phyloP scores from a whole-genome alignment of 2,329 filamentous ascomycete genomes.

The Dothistroma pini region DNA sequence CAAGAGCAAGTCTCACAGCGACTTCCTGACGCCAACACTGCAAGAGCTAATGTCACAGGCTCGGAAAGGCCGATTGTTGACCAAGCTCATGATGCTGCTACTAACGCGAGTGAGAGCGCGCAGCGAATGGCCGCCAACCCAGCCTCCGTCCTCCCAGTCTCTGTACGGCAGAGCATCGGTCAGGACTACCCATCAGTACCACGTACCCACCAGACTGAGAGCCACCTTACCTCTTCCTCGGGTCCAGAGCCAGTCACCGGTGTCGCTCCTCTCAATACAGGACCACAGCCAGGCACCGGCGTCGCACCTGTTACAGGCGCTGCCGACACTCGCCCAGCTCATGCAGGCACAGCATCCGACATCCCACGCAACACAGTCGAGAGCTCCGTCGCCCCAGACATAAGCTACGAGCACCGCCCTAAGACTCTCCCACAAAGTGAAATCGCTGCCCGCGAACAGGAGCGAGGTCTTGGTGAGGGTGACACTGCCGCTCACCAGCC shows the following conservation, averaged over 20 bases:
- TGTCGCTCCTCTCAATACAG: not conserved
- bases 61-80: not conserved
- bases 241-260: not conserved
- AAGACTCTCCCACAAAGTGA: constrained; percentile 10
- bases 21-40: not conserved
- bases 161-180: constrained; percentile 47
- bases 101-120: not conserved
- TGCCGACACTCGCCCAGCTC: not conserved
- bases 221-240: not conserved
- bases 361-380: constrained; percentile 1
- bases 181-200: constrained; percentile 14
- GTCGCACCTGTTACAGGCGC: not conserved
- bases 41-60: not conserved
- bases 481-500: not conserved
- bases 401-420: constrained; percentile 11
- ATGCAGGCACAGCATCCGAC: not conserved
- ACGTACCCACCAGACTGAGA: not conserved
- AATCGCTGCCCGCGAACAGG: constrained; percentile 1
- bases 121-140: not conserved
- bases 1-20: not conserved
- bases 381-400: not conserved
- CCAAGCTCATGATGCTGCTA: not conserved
- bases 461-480: constrained; percentile 3
- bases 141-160: not conserved
- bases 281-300: not conserved